Evolutionary conservation across 1,284 basidiomycete genomes (phyloP), one percentile per base, ranked within the genome.

Genomic region (Prillingera fragicola): DNA sequence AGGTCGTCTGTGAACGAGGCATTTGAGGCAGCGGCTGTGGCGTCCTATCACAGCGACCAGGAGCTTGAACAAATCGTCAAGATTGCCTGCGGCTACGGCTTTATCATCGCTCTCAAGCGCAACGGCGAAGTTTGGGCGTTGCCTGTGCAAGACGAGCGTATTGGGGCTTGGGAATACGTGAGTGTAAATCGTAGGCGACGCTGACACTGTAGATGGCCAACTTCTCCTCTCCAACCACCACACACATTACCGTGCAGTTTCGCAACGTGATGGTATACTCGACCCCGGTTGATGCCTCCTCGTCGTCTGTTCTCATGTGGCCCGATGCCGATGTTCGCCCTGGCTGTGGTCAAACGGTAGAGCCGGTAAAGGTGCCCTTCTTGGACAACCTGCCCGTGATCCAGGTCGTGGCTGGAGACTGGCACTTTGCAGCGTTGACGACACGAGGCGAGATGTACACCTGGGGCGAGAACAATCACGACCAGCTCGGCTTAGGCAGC

Each of bases 401-500:
- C 52, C 86, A 86, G 43, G 82, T 91, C 43, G 81, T 83, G 8
- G 76, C 89, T 35, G 91, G 91, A 5, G 89, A 95, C 68, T 92
- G 90, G 67, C 90, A 95, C 72, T 82, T 75, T 58, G 85, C 82
- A 21, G 89, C 91, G 0, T 74, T 95, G 50, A 90, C 87, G 1
- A 75, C 79, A 31, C 69, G 75, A 21, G 91, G 90, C 12, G 78
- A 82, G 55, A 74, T 94, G 19, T 73, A 84, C 31, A 85, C 87
- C 6, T 96, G 90, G 89, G 91, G 91, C 13, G 59, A 72, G 31
- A 87, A 82, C 65, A 82, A 80, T 17, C 67, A 73, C 24, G 89
- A 90, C 18, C 88, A 88, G 3, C 74, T 92, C 28, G 90, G 90
- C 1, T 75, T 91, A 2, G 88, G 87, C 13, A 27, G 31, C 25